Evolutionary conservation across 768 basidiomycete genomes (phyloP), one percentile per base, ranked within the genome.

Genomic region (Xerocomellus chrysenteron): DNA sequence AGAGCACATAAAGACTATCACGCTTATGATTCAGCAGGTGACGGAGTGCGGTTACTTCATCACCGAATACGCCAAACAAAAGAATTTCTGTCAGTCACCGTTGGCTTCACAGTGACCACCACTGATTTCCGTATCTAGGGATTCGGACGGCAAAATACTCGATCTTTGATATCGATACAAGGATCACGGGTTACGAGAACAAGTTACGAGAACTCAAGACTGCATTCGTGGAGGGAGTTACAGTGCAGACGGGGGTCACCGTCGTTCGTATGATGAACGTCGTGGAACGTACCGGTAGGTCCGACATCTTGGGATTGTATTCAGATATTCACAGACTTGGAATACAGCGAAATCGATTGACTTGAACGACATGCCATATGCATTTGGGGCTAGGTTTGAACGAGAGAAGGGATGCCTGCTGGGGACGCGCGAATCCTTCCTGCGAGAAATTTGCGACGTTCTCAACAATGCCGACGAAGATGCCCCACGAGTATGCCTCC

Each of bases 311-410:
- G 32, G 11, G 16, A 16, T 2, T 2, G 14, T 8, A 8, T 8
- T 12, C n/a, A 19, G 19, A 24, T 3, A 5, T 12, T 50, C 24
- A 49, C 3, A 5, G 11, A 28, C 17, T 2, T n/a, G 24, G 13
- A 12, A 17, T 16, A 21, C 56, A 54, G 51, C 19, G 0, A 28
- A 57, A 16, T 30, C 35, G 1, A 48, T 52, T 8, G 48, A 52
- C 30, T 33, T 65, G 10, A 48, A 57, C 8, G 51, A 39, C 53
- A 53, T 62, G 56, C 47, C 47, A 3, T 53, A 53, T 35, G 44
- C 37, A 2, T 19, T 45, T 6, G 63, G 59, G 11, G 63, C 61
- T 40, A 46, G 50, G 4, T 61, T 56, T 24, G 28, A 16, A 24
- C 39, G 4, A 45, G 52, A 54, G 19, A 58, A 54, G 32, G 33